Evolutionary conservation across 2,329 filamentous ascomycete species (phyloP).

Genomic region (Pseudogymnoascus sp.): DNA sequence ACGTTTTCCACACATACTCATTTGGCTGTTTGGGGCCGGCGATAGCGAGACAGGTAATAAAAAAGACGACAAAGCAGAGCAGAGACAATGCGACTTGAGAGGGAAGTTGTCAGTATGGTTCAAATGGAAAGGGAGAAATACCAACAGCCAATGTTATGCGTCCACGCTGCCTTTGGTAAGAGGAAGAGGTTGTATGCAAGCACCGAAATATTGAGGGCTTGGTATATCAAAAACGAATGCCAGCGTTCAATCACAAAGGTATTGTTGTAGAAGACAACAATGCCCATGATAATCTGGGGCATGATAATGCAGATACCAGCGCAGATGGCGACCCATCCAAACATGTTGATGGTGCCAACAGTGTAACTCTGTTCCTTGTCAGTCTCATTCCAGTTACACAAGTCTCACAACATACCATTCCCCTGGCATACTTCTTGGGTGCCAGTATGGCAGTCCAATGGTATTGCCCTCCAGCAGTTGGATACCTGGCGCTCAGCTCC

Average conservation of each 20-base stretch:
- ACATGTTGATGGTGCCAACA: slow-evolving; percentile 5
- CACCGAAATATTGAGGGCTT: not conserved
- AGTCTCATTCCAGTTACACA: not conserved
- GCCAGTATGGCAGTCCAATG: slow-evolving; percentile 51
- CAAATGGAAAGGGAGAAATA: not conserved
- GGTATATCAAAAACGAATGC: slow-evolving; percentile 10
- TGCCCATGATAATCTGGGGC: not conserved
- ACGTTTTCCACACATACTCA: slow-evolving; percentile 19
- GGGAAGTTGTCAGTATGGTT: not conserved
- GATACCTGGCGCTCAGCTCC: slow-evolving; percentile 1
- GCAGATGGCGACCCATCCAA: not conserved
- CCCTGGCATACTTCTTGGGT: slow-evolving; percentile 30
- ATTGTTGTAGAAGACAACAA: slow-evolving; percentile 8
- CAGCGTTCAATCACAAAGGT: not conserved
- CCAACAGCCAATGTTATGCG: slow-evolving; percentile 12
- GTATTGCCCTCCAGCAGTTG: slow-evolving; percentile 46
- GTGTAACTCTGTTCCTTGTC: not conserved
- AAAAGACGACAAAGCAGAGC: not conserved
- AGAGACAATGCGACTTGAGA: slow-evolving; percentile 1
- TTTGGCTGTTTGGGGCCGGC: slow-evolving; percentile 2
- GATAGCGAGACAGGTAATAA: not conserved
- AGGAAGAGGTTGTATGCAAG: slow-evolving; percentile 6
- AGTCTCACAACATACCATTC: not conserved
- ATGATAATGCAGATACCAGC: slow-evolving; percentile 4
- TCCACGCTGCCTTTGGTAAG: slow-evolving; percentile 8